A percentile compares a stretch with the other conserved stretches of the same genome.
phyloP scores from a whole-genome alignment of 2,329 filamentous ascomycete genomes.

The Trichophyton verrucosum region DNA sequence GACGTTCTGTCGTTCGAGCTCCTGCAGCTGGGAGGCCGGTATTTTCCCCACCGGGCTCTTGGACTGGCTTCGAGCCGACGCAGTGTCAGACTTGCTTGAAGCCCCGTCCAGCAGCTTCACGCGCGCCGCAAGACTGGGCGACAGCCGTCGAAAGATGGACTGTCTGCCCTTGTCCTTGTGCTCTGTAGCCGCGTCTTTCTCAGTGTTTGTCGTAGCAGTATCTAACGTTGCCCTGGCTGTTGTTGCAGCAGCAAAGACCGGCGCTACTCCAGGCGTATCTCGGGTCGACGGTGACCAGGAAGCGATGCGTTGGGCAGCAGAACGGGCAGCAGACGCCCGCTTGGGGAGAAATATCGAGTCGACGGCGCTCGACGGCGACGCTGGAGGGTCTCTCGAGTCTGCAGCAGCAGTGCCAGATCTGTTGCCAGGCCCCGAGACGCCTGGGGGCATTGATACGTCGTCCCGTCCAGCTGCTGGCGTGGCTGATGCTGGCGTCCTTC shows the following conservation, averaged over 20 bases:
- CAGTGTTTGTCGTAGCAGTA: not conserved
- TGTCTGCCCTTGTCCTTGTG: constrained; percentile 17
- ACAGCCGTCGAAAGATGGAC: constrained; percentile 31
- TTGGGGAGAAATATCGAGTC: constrained; percentile 11
- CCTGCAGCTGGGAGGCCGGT: constrained; percentile 30
- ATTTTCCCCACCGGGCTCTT: constrained; percentile 27
- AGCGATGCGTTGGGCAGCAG: constrained; percentile 11
- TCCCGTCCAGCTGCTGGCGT: constrained; percentile 4
- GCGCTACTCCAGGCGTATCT: not conserved
- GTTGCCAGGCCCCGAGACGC: not conserved
- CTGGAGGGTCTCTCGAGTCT: not conserved
- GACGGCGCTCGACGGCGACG: not conserved
- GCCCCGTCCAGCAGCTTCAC: constrained; percentile 32
- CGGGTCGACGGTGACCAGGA: constrained; percentile 10
- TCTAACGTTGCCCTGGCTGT: not conserved
- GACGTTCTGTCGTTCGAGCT: constrained; percentile 29
- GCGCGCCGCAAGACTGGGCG: constrained; percentile 31
- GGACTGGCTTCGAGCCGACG: constrained; percentile 16
- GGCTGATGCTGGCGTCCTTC: not conserved
- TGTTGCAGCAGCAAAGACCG: not conserved
- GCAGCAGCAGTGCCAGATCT: not conserved
- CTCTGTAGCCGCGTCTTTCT: constrained; percentile 1
- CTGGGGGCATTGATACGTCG: constrained; percentile 5
- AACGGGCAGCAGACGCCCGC: constrained; percentile 3
- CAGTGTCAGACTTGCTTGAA: constrained; percentile 13